Evolutionary conservation across 2,329 filamentous ascomycete genomes (phyloP).

Genomic region (Stachybotrys chlorohalonatus): DNA sequence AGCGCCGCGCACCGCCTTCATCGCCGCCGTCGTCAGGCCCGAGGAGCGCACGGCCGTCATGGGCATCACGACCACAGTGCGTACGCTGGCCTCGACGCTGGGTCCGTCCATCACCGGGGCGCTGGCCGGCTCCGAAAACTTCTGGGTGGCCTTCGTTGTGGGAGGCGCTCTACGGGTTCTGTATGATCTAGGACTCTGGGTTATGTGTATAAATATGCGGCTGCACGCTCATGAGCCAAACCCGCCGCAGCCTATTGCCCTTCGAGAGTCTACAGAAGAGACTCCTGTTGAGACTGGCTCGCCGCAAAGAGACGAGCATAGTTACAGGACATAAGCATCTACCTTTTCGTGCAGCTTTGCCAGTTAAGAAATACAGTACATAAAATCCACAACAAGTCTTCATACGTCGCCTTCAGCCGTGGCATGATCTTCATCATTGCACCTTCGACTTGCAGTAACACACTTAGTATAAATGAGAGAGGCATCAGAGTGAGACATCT

Average conservation of each 20-base stretch:
- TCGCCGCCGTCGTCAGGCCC: conserved; percentile 55
- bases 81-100: conserved; percentile 48
- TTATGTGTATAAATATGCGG: conserved; percentile 50
- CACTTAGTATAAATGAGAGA: too few species aligned
- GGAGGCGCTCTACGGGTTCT: conserved; percentile 43
- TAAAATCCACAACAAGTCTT: too few species aligned
- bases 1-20: conserved; percentile 55
- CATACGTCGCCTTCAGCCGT: too few species aligned
- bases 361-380: too few species aligned
- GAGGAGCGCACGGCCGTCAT: conserved; percentile 61
- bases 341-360: too few species aligned
- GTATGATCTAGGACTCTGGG: conserved; percentile 51
- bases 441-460: too few species aligned
- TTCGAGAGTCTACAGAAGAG: not conserved
- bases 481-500: too few species aligned
- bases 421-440: too few species aligned
- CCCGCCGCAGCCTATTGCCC: not conserved
- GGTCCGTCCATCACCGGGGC: conserved; percentile 47
- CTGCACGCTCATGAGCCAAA: conserved; percentile 34
- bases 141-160: conserved; percentile 54
- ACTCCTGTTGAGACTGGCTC: not conserved
- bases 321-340: not conserved
- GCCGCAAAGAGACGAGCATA: not conserved
- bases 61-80: conserved; percentile 54
- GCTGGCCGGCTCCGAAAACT: conserved; percentile 40